phyloP scores from a whole-genome alignment of 2,329 filamentous ascomycete genomes.

The Alternaria arbusti region DNA sequence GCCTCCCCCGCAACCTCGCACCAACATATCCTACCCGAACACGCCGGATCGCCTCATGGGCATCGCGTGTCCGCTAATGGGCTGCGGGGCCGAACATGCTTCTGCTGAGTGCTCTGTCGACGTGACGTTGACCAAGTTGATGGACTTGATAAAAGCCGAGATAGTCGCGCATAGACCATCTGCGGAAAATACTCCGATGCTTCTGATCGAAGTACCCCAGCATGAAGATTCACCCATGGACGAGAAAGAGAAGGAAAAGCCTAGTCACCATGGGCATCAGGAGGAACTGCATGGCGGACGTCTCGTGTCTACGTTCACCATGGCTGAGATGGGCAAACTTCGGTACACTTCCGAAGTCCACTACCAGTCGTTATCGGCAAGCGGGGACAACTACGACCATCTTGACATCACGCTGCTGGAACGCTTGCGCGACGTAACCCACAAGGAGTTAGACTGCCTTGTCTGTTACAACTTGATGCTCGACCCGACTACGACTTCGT shows the following conservation, averaged over 20 bases:
- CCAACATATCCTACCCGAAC: conserved; percentile 79
- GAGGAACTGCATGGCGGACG: conserved; percentile 62
- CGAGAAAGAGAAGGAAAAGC: conserved; percentile 46
- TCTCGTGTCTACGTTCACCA: conserved; percentile 69
- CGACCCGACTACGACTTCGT: conserved; percentile 82
- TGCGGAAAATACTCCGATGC: conserved; percentile 42
- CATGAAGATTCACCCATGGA: conserved; percentile 42
- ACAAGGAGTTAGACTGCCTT: conserved; percentile 82
- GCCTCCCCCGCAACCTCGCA: conserved; percentile 68
- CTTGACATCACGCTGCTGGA: conserved; percentile 61
- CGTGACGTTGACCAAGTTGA: conserved; percentile 76
- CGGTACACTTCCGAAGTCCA: conserved; percentile 62
- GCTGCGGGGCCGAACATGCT: conserved; percentile 75
- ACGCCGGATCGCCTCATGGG: conserved; percentile 70
- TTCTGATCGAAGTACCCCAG: conserved; percentile 52
- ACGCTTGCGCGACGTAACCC: conserved; percentile 66
- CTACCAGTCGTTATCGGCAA: conserved; percentile 52
- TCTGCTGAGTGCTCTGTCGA: conserved; percentile 78
- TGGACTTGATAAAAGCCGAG: conserved; percentile 59
- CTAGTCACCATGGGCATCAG: conserved; percentile 34
- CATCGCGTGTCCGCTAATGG: conserved; percentile 74
- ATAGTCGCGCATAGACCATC: conserved; percentile 53
- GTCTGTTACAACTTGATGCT: conserved; percentile 84
- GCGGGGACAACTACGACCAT: conserved; percentile 46
- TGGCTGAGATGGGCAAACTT: conserved; percentile 69